These are phyloP conservation scores for Pythium monospermum DNA, from an alignment of 352 stramenopile genomes.

Conservation along the genomic window DNA sequence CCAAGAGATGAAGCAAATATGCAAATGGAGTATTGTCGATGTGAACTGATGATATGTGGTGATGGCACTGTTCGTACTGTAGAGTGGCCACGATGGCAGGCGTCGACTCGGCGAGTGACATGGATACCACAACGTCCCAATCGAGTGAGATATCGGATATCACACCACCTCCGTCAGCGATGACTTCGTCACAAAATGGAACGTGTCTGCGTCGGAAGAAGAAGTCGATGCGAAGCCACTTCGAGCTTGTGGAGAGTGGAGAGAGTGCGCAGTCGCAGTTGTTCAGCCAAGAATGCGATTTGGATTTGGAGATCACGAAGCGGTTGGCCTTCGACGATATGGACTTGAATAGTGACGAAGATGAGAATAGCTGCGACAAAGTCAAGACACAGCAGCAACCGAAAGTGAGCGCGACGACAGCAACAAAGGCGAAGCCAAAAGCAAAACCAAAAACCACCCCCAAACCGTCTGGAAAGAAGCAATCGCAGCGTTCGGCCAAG, in stretches of 20 bases:
- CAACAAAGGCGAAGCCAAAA: neutral
- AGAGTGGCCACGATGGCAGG: too few species aligned
- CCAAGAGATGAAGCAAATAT: too few species aligned
- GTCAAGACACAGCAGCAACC: neutral
- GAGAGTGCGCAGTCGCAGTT: neutral
- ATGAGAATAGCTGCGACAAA: neutral
- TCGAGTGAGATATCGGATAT: constrained; percentile 4
- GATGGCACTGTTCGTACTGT: neutral
- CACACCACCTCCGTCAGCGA: constrained; percentile 1
- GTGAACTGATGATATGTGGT: neutral
- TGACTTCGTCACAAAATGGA: constrained; percentile 1
- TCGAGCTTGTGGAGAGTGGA: neutral
- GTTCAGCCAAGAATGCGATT: constrained; percentile 1
- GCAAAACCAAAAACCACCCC: too few species aligned
- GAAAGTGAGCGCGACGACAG: neutral
- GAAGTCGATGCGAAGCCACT: constrained; percentile 7
- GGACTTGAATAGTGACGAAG: neutral
- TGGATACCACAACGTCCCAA: neutral
- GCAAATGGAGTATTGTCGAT: too few species aligned
- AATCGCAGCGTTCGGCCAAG: neutral
- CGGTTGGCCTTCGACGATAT: constrained; percentile 15
- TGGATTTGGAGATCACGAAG: constrained; percentile 10
- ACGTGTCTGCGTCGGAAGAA: constrained; percentile 17
- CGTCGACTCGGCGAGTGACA: too few species aligned
- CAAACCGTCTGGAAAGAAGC: too few species aligned